phyloP scores from a whole-genome alignment of 305 asterid genomes.

The Andrographis paniculata region DNA sequence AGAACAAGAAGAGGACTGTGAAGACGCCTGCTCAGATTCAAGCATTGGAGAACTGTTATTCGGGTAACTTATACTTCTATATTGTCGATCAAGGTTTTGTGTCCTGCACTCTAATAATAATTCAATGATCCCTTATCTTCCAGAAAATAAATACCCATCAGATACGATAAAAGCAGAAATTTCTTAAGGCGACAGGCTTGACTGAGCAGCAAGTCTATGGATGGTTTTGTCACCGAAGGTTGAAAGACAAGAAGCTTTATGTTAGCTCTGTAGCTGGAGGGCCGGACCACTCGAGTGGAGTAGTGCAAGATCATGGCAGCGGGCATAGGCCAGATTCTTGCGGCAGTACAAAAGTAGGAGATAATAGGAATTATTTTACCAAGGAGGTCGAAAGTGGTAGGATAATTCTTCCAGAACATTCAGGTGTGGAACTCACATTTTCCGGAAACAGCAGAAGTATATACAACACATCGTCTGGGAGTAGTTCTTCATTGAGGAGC shows the following conservation, averaged over 20 bases:
- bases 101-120: too few relatives aligned
- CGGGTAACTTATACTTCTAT: conserved; percentile 24
- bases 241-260: too few relatives aligned
- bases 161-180: too few relatives aligned
- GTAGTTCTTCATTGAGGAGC: conserved; percentile 47
- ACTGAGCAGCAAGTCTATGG: conserved; percentile 82
- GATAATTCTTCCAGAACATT: too few relatives aligned
- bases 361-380: conserved; percentile 36
- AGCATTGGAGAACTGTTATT: conserved; percentile 55
- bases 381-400: too few relatives aligned
- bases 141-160: too few relatives aligned
- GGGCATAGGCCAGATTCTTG: conserved; percentile 80
- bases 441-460: conserved; percentile 22
- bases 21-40: conserved; percentile 61
- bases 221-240: conserved; percentile 89
- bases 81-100: too few relatives aligned
- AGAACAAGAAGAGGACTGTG: conserved; percentile 56
- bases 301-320: conserved; percentile 62
- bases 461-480: conserved; percentile 54
- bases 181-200: conserved; percentile 59
- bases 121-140: too few relatives aligned
- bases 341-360: conserved; percentile 75
- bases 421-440: conserved; percentile 44
- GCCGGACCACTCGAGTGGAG: conserved; percentile 62
- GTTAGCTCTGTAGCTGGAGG: conserved; percentile 33